phyloP scores from a whole-genome alignment of 768 basidiomycete species.

The Auricularia cornea region DNA sequence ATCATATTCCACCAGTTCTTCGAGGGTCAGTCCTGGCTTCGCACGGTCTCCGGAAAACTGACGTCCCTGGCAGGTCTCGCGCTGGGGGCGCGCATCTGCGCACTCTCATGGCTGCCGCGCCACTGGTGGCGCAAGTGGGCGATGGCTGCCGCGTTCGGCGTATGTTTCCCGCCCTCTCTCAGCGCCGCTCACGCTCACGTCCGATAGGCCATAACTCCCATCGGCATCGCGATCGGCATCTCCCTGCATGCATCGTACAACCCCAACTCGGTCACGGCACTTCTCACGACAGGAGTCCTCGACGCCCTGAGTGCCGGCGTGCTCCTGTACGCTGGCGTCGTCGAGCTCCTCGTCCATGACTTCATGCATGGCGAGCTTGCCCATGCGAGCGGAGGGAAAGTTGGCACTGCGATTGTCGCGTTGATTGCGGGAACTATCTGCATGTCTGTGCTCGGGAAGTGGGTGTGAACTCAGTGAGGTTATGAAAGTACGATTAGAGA shows the following conservation, averaged over 20 bases:
- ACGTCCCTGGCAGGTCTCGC: not conserved
- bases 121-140: constrained; percentile 73
- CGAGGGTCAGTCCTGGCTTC: too few relatives aligned
- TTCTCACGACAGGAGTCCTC: constrained; percentile 75
- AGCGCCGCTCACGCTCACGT: constrained; percentile 16
- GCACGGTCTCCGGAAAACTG: too few relatives aligned
- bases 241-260: constrained; percentile 74
- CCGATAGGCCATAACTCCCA: constrained; percentile 49
- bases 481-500: too few relatives aligned
- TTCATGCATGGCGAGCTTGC: not conserved
- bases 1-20: not conserved
- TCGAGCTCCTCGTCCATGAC: constrained; percentile 44
- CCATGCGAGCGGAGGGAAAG: not conserved
- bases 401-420: not conserved
- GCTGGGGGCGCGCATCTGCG: not conserved
- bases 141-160: constrained; percentile 50
- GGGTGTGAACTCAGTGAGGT: too few relatives aligned
- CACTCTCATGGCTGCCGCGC: constrained; percentile 12
- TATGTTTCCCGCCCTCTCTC: constrained; percentile 57
- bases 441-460: not conserved
- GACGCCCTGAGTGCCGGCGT: constrained; percentile 86
- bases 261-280: constrained; percentile 63
- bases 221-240: constrained; percentile 82
- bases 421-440: not conserved
- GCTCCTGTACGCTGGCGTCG: constrained; percentile 77